Evolutionary conservation across 2,329 filamentous ascomycete species (phyloP).

Genomic region (Colletotrichum godetiae): DNA sequence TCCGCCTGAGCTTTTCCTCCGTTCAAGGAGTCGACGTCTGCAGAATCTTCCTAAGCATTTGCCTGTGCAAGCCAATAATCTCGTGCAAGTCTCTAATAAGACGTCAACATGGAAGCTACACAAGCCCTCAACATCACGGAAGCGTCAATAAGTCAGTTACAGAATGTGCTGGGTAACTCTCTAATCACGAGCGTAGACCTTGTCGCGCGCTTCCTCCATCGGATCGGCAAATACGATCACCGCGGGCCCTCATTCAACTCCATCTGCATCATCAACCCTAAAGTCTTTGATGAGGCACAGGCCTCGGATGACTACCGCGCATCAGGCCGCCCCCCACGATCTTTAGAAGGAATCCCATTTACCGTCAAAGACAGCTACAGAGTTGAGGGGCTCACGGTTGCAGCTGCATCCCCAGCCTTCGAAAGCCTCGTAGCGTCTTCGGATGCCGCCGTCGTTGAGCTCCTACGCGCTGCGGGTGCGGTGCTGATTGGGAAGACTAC

Average conservation of each 20-base stretch:
- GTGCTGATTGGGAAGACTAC: slow-evolving; percentile 66
- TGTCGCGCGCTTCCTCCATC: slow-evolving; percentile 40
- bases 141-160: slow-evolving; percentile 41
- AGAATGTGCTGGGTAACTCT: slow-evolving; percentile 35
- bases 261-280: slow-evolving; percentile 41
- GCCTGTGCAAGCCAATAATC: too few relatives aligned
- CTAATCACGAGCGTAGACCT: slow-evolving; percentile 43
- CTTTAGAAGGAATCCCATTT: slow-evolving; percentile 66
- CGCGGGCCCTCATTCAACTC: slow-evolving; percentile 42
- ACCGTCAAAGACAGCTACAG: slow-evolving; percentile 70
- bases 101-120: background rate
- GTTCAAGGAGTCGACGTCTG: background rate
- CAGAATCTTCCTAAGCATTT: background rate
- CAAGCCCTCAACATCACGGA: slow-evolving; percentile 39
- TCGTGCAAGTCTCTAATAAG: background rate
- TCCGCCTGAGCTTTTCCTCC: background rate
- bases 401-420: slow-evolving; percentile 66
- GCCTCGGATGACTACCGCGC: slow-evolving; percentile 43
- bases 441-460: slow-evolving; percentile 62
- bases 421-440: slow-evolving; percentile 58
- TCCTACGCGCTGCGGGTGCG: slow-evolving; percentile 60
- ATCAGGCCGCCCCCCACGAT: slow-evolving; percentile 23
- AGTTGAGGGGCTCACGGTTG: slow-evolving; percentile 62
- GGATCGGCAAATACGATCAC: slow-evolving; percentile 42
- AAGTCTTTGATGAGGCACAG: slow-evolving; percentile 42